Percentiles rank a stretch among this genome's conserved stretches.
These are phyloP conservation scores for Thermoascus crustaceus DNA, from an alignment of 2,329 filamentous ascomycete species.

Conservation along the genomic window DNA sequence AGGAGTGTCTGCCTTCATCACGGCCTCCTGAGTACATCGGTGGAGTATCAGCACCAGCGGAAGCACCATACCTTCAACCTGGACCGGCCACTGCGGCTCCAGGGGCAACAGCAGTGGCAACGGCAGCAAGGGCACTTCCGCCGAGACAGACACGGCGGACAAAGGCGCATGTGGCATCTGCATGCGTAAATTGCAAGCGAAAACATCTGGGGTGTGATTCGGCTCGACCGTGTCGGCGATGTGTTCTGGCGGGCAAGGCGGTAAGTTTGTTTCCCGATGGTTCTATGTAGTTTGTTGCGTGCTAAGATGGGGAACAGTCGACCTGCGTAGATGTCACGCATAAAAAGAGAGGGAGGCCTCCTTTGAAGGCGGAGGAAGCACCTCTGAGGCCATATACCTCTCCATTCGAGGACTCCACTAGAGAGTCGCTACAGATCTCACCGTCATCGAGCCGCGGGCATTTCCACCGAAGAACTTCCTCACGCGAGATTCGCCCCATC, in stretches of 20 bases:
- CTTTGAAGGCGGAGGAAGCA: constrained; percentile 36
- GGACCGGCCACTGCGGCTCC: constrained; percentile 16
- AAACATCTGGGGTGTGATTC: constrained; percentile 41
- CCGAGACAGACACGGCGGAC: constrained; percentile 37
- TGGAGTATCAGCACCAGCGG: constrained; percentile 11
- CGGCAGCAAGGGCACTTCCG: constrained; percentile 18
- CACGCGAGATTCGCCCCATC: constrained; percentile 31
- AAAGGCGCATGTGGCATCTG: constrained; percentile 41
- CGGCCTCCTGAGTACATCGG: constrained; percentile 8
- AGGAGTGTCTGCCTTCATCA: constrained; percentile 13
- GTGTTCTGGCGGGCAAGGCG: constrained; percentile 39
- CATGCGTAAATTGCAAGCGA: constrained; percentile 42
- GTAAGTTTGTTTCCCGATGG: constrained; percentile 22
- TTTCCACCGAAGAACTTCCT: constrained; percentile 27
- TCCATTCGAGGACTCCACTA: constrained; percentile 19
- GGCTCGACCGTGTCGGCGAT: constrained; percentile 38
- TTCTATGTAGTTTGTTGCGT: not conserved
- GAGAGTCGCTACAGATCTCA: constrained; percentile 16
- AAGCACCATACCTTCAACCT: constrained; percentile 18
- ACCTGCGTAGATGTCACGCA: constrained; percentile 40
- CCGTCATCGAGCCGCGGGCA: constrained; percentile 15
- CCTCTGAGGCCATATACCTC: constrained; percentile 24
- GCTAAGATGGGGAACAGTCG: constrained; percentile 19
- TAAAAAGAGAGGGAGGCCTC: constrained; percentile 39
- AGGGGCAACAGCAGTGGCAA: constrained; percentile 7